Base-by-base conservation (phyloP, 352 stramenopile species). In the Globisporangium yorkense region DNA sequence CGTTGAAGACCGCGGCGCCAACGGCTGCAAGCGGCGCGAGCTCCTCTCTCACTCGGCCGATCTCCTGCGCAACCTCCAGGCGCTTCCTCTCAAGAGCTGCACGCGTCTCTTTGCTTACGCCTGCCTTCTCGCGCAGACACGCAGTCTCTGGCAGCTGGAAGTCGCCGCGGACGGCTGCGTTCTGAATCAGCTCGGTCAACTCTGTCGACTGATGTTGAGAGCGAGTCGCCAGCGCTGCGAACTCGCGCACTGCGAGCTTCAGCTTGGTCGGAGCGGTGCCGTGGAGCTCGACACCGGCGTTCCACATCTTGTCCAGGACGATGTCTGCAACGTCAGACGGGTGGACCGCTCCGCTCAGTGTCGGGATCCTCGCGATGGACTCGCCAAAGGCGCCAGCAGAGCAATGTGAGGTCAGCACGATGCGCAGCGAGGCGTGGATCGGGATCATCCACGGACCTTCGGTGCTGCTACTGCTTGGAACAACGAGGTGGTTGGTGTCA, bases 231-330 rank as follows among this genome's bases (percentile, higher is more conserved):
- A 77, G 52, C 12, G 51, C 27, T 0, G 56, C 53, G 15, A 75
- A 73, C 9, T 83, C 66, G 29, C 64, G 56, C 9, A 89, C 31
- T 2, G 67, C 57, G 0, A 44, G 46, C 27, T 76, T 77, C 16
- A 89, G 51, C 16, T 35, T 45, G 2, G 6, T 21, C 12, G 43
- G 6, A 7, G 27, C 47, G 51, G 16, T 3, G 24, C 1, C 15
- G 18, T 5, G 3, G 12, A n/a, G 16, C 45, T 56, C 35, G 2
- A 56, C 18, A 1, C 61, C 62, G 5, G 55, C 57, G 27, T 66
- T 63, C 74, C 74, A 87, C 44, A 86, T 55, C 6, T 71, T 75
- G 57, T 89, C 79, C 1, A 87, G 54, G 10, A 87, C 37, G 3
- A 75, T 47, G 27, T 72, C 68, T 0, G 41, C 24, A 0, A 81